Conservation (phyloP, 2,329 filamentous ascomycete genomes). For the Venturia carpophila region DNA sequence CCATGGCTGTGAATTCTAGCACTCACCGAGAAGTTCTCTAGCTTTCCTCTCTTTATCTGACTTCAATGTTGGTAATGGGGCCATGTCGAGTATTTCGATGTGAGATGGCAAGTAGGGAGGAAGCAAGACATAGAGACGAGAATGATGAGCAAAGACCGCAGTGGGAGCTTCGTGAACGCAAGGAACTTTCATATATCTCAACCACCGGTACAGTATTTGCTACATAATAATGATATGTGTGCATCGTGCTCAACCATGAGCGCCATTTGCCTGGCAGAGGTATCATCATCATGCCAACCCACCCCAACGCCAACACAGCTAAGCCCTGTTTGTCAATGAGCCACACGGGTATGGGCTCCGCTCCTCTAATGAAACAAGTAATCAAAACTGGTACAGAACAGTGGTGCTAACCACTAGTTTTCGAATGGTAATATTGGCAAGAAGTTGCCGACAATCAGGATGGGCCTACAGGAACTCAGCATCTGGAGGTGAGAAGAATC, state of each 20-base stretch:
- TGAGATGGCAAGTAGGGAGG: background rate
- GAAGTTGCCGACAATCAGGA: constrained; percentile 96
- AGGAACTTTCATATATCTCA: background rate
- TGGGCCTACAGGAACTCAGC: constrained; percentile 52
- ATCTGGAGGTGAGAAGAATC: constrained; percentile 21
- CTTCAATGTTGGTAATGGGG: constrained; percentile 23
- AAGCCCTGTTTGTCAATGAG: background rate
- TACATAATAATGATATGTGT: constrained; percentile 8
- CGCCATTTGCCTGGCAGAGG: background rate
- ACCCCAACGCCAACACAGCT: constrained; percentile 1
- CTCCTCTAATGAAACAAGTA: constrained; percentile 11
- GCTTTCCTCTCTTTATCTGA: constrained; percentile 32
- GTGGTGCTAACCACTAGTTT: background rate
- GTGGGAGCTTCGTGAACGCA: background rate
- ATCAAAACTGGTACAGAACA: constrained; percentile 15
- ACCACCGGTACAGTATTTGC: background rate
- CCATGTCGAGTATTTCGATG: constrained; percentile 23
- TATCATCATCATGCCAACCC: constrained; percentile 11
- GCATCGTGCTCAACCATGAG: background rate
- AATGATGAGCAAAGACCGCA: background rate
- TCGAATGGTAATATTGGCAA: constrained; percentile 60
- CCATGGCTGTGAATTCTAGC: background rate
- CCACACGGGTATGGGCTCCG: background rate
- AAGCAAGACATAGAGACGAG: background rate
- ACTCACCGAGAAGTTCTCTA: constrained; percentile 27